Evolutionary conservation across 192 early-diverging fungal species (phyloP).

Genomic region (Thoreauomyces humboldtii): DNA sequence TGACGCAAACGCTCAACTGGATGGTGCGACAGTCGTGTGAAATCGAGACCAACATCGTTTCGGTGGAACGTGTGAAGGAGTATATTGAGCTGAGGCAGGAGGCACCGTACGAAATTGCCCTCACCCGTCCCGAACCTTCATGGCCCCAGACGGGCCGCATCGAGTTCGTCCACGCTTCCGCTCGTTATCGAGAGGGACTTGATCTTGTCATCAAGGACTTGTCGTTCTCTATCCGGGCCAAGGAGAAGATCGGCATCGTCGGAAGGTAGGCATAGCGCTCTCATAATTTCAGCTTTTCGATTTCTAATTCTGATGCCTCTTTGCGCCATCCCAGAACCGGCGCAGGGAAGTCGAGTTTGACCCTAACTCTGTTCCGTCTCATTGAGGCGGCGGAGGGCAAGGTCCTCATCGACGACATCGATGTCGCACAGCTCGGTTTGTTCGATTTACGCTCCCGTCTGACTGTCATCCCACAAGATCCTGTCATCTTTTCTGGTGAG

Average conservation of each 20-base stretch:
- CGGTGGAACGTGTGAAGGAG: slow-evolving; percentile 78
- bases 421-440: slow-evolving; percentile 67
- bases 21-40: slow-evolving; percentile 83
- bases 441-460: slow-evolving; percentile 71
- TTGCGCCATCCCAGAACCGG: no score
- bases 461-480: slow-evolving; percentile 77
- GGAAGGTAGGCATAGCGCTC: no score
- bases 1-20: slow-evolving; percentile 86
- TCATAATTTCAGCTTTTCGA: no score
- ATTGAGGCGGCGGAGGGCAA: slow-evolving; percentile 68
- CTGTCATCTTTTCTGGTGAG: slow-evolving; percentile 61
- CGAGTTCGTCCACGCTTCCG: slow-evolving; percentile 72
- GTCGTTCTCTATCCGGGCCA: slow-evolving; percentile 35
- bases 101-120: slow-evolving; percentile 60
- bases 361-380: slow-evolving; percentile 74
- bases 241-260: slow-evolving; percentile 56
- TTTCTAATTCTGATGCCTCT: no score
- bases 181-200: slow-evolving; percentile 76
- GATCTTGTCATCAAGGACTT: slow-evolving; percentile 69
- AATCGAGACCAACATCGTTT: slow-evolving; percentile 70
- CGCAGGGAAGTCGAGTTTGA: slow-evolving; percentile 74
- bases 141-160: slow-evolving; percentile 80
- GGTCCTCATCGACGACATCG: slow-evolving; percentile 71
- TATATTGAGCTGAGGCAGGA: slow-evolving; percentile 78
- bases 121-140: slow-evolving; percentile 23